Evolutionary conservation across 768 basidiomycete species (phyloP).

Genomic region (Peribolospora baueri): DNA sequence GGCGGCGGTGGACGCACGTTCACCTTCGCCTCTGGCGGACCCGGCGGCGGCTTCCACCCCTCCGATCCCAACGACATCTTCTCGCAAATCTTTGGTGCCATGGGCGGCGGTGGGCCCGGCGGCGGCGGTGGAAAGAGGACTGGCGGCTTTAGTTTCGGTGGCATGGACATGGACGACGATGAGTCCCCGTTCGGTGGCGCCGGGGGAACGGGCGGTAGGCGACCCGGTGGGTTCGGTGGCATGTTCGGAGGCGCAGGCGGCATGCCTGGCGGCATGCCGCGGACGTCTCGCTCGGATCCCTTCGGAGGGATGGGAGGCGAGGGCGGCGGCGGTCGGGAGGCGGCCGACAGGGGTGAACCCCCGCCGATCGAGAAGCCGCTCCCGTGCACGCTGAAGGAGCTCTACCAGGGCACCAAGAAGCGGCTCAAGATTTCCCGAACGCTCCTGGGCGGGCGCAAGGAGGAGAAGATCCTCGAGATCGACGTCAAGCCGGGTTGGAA

Average conservation of each 20-base stretch:
- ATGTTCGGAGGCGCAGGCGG: neutral
- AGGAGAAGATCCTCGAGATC: slow-evolving; percentile 58
- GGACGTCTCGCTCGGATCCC: slow-evolving; percentile 13
- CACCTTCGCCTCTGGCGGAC: slow-evolving; percentile 21
- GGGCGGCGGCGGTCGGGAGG: no score
- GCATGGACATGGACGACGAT: slow-evolving; percentile 14
- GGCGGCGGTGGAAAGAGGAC: slow-evolving; percentile 11
- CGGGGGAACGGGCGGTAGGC: neutral
- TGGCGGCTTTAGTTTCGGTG: slow-evolving; percentile 3
- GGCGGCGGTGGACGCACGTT: slow-evolving; percentile 24
- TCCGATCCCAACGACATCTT: slow-evolving; percentile 70
- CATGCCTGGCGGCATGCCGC: neutral
- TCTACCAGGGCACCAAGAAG: slow-evolving; percentile 64
- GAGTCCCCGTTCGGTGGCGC: neutral
- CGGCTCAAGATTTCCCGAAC: slow-evolving; percentile 64
- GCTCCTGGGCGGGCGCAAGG: slow-evolving; percentile 42
- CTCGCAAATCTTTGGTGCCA: slow-evolving; percentile 30
- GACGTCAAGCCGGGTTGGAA: slow-evolving; percentile 65
- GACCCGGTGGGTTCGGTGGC: neutral
- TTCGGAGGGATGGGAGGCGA: slow-evolving; percentile 1
- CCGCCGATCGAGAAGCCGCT: slow-evolving; percentile 29
- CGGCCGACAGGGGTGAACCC: no score
- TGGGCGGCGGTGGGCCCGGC: slow-evolving; percentile 28
- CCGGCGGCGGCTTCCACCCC: slow-evolving; percentile 37
- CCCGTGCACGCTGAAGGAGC: slow-evolving; percentile 60